Evolutionary conservation across 73 alveolate species (phyloP), one percentile per base, ranked within the genome.

Genomic region (Effrenium voratum): DNA sequence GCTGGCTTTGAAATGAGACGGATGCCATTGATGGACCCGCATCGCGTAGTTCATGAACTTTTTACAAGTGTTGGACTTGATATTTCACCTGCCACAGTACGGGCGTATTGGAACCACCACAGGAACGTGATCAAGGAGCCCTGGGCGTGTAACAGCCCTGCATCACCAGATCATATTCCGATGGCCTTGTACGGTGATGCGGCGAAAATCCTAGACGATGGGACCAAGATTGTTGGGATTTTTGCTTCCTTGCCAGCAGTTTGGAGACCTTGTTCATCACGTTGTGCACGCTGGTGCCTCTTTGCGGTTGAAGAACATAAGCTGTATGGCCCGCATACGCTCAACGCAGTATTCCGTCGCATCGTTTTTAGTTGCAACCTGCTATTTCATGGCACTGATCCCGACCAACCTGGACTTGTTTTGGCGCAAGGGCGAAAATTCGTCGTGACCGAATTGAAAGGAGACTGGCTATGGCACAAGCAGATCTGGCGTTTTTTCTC

Each of bases 151-250:
- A 41, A 5, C 5, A 45, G 46, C 70, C 90, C 90, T 3, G 90
- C 90, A 2, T 10, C 90, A 30, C 28, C 46, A 5, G 90, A 79
- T 24, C 90, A 79, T 30, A 28, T 79, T 0, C 90, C 90, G 4
- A 26, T 79, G 4, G 90, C 90, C 24, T 30, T 79, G 90, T 79
- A 79, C 45, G 90, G 90, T 41, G 90, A 79, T 79, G 43, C 46
- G 12, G 63, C 70, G 3, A 79, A 79, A 38, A 79, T 79, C 68
- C 41, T 6, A 28, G 90, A 79, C 45, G 70, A 79, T 79, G 90
- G 90, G n/a, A 45, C 90, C 66, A 79, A 79, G 30, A 30, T 79
- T 2, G 90, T 79, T 4, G 90, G 90, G 12, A 3, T 79, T 1
- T 79, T 45, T 46, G 45, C 46, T 4, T 45, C 70, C n/a, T 3